phyloP scores from a whole-genome alignment of 2,329 filamentous ascomycete genomes.

The Ophiostoma perfectum region DNA sequence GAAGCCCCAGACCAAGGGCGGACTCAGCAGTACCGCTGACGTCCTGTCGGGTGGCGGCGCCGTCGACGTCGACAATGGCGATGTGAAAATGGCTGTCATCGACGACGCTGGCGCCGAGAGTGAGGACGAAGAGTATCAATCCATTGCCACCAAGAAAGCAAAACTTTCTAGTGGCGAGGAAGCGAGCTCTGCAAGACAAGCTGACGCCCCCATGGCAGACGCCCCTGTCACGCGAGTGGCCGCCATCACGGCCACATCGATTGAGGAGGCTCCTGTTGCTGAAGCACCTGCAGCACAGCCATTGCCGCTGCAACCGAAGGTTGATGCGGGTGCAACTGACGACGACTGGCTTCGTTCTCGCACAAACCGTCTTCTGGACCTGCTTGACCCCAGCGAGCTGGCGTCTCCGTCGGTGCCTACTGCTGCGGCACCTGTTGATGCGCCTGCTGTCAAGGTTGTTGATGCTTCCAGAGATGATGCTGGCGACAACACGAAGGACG shows the following conservation, averaged over 20 bases:
- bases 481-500: not conserved
- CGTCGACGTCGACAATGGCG: not conserved
- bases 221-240: conserved; percentile 17
- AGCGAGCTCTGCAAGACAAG: not conserved
- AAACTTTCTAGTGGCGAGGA: conserved; percentile 30
- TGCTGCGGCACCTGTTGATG: conserved; percentile 19
- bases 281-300: not conserved
- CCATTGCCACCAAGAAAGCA: conserved; percentile 49
- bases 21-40: conserved; percentile 26
- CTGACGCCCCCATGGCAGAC: not conserved
- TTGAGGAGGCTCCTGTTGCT: conserved; percentile 17
- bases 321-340: conserved; percentile 52
- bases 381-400: conserved; percentile 68
- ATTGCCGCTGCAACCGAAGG: conserved; percentile 16
- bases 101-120: conserved; percentile 50
- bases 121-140: conserved; percentile 72
- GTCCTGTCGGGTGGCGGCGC: conserved; percentile 10
- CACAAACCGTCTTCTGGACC: conserved; percentile 78
- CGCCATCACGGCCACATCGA: conserved; percentile 23
- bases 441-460: not conserved
- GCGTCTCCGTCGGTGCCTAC: conserved; percentile 21
- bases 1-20: conserved; percentile 48
- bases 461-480: conserved; percentile 20
- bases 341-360: conserved; percentile 87
- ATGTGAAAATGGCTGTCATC: conserved; percentile 20